Conservation (phyloP, 2,329 filamentous ascomycete species). For the Arthrobotrys entomopaga region DNA sequence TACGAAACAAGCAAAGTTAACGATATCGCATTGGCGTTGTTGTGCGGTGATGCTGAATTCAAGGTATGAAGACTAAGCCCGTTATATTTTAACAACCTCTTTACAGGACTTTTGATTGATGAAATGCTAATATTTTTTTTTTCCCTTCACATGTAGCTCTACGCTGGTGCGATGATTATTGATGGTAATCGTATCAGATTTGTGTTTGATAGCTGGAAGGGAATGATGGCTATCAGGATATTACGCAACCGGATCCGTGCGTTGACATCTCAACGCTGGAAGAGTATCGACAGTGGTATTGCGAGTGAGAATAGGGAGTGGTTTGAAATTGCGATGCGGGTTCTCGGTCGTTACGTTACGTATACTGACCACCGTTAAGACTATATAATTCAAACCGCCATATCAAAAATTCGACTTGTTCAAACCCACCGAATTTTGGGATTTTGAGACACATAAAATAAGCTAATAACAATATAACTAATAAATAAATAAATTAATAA, state of each 20-base stretch:
- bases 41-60: conserved; percentile 89
- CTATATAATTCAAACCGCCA: too few relatives aligned
- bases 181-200: conserved; percentile 90
- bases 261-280: conserved; percentile 35
- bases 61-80: conserved; percentile 69
- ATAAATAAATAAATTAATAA: too few relatives aligned
- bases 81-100: not conserved
- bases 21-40: conserved; percentile 81
- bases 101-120: not conserved
- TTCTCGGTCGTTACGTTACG: too few relatives aligned
- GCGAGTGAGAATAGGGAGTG: conserved; percentile 33
- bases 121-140: conserved; percentile 2
- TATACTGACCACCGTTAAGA: too few relatives aligned
- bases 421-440: too few relatives aligned
- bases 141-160: too few relatives aligned
- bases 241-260: conserved; percentile 68
- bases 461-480: too few relatives aligned
- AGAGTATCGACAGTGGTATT: conserved; percentile 32
- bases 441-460: too few relatives aligned
- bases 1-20: conserved; percentile 86
- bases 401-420: too few relatives aligned
- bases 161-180: conserved; percentile 79
- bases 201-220: conserved; percentile 86
- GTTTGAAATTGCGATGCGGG: conserved; percentile 46
- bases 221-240: conserved; percentile 86